phyloP scores from a whole-genome alignment of 1,284 basidiomycete genomes.

The Ceratobasidium sp. region DNA sequence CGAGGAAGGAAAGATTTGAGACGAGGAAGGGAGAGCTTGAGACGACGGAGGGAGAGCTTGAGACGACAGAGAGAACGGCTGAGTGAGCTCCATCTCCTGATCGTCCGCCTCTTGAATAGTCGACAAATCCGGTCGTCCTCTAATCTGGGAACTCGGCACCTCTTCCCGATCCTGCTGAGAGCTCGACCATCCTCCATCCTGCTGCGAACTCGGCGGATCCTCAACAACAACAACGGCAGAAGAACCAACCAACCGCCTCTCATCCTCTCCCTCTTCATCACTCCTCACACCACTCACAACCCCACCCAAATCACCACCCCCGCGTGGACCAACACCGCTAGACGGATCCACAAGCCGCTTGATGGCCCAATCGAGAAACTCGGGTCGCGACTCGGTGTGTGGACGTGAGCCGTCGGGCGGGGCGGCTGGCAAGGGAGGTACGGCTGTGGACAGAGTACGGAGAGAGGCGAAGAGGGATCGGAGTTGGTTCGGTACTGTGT shows the following conservation, averaged over 20 bases:
- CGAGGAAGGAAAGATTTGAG: neutral
- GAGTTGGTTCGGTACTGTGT: conserved; percentile 44
- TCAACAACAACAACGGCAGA: neutral
- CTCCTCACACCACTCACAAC: neutral
- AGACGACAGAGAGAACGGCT: neutral
- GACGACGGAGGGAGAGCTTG: no score
- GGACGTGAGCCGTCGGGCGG: conserved; percentile 12
- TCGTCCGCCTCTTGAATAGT: conserved; percentile 9
- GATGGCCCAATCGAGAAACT: conserved; percentile 49
- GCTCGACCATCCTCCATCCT: neutral
- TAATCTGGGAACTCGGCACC: neutral
- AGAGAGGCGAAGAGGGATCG: conserved; percentile 44
- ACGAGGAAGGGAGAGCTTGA: neutral
- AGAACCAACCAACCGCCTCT: neutral
- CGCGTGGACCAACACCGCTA: neutral
- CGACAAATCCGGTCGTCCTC: neutral
- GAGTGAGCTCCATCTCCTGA: neutral
- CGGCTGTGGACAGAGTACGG: conserved; percentile 37
- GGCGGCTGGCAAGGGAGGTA: conserved; percentile 36
- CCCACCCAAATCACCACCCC: neutral
- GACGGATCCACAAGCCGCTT: conserved; percentile 42
- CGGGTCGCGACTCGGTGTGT: conserved; percentile 45
- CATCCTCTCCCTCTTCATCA: conserved; percentile 27
- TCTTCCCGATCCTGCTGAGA: neutral
- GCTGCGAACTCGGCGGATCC: neutral